Evolutionary conservation across 2,329 filamentous ascomycete species (phyloP).

Genomic region (Calonectria pseudoreteaudii): DNA sequence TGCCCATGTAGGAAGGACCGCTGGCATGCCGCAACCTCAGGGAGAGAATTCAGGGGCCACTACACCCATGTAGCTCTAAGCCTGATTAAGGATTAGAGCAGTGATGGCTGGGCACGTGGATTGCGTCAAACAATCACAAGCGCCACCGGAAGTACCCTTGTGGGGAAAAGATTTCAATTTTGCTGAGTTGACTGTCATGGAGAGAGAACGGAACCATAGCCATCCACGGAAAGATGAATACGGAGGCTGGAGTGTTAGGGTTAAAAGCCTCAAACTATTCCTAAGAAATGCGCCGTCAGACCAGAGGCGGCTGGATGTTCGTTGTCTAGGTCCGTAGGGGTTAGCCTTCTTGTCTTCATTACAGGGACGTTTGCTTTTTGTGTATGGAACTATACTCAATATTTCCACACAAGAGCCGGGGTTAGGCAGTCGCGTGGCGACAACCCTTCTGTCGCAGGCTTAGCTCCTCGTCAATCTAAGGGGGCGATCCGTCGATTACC

Average conservation of each 20-base stretch:
- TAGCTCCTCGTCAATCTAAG: neutral
- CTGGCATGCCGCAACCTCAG: neutral
- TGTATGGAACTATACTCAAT: neutral
- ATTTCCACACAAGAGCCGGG: neutral
- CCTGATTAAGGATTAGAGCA: neutral
- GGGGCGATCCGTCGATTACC: conserved; percentile 7
- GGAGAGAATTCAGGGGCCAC: neutral
- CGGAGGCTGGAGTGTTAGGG: neutral
- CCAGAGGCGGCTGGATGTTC: neutral
- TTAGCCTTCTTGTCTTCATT: neutral
- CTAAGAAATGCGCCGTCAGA: neutral
- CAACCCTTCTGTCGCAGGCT: neutral
- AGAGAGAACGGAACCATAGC: neutral
- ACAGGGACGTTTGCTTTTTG: neutral
- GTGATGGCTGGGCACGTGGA: neutral
- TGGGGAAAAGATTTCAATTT: neutral
- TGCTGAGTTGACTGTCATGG: neutral
- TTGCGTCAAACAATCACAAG: neutral
- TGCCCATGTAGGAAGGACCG: neutral
- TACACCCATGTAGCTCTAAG: neutral
- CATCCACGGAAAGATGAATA: neutral
- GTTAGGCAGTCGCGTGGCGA: neutral
- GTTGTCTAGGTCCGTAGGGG: neutral
- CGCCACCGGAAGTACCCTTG: neutral
- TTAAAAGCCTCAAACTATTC: neutral